A percentile compares a stretch with the other conserved stretches of the same genome.
phyloP scores from a whole-genome alignment of 2,329 filamentous ascomycete species.

The Neonectria coccinea region DNA sequence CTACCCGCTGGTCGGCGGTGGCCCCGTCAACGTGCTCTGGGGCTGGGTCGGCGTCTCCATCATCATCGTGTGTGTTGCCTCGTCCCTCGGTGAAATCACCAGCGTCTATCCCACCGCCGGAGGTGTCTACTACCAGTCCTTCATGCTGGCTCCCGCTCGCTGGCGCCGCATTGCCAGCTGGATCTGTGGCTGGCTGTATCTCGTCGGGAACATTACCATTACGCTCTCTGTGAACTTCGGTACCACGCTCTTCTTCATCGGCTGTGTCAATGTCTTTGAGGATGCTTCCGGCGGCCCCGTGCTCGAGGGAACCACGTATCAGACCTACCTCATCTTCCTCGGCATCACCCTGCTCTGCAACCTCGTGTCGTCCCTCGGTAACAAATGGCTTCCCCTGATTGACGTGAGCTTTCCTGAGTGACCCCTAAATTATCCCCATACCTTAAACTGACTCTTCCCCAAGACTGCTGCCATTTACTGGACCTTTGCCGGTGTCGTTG shows the following conservation, averaged over 20 bases:
- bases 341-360: slow-evolving; percentile 74
- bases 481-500: slow-evolving; percentile 78
- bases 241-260: slow-evolving; percentile 73
- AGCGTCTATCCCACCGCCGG: slow-evolving; percentile 82
- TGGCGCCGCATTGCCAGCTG: slow-evolving; percentile 75
- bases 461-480: slow-evolving; percentile 79
- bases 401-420: slow-evolving; percentile 67
- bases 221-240: slow-evolving; percentile 87
- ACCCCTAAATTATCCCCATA: not conserved
- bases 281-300: slow-evolving; percentile 56
- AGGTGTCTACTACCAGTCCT: slow-evolving; percentile 82
- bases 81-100: slow-evolving; percentile 79
- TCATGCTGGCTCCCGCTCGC: slow-evolving; percentile 73
- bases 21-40: slow-evolving; percentile 78
- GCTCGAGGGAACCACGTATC: slow-evolving; percentile 66
- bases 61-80: slow-evolving; percentile 78
- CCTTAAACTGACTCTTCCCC: slow-evolving; percentile 21
- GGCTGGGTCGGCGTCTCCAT: slow-evolving; percentile 76
- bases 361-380: slow-evolving; percentile 73
- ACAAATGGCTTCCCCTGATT: slow-evolving; percentile 73
- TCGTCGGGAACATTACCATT: slow-evolving; percentile 85
- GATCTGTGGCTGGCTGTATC: slow-evolving; percentile 81
- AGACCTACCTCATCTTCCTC: slow-evolving; percentile 78
- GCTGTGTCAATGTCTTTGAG: slow-evolving; percentile 68
- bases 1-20: slow-evolving; percentile 75